Percentiles rank a stretch among this genome's conserved stretches.
These are phyloP conservation scores for Cercis canadensis DNA, from an alignment of 306 rosid species.

Conservation along the genomic window DNA sequence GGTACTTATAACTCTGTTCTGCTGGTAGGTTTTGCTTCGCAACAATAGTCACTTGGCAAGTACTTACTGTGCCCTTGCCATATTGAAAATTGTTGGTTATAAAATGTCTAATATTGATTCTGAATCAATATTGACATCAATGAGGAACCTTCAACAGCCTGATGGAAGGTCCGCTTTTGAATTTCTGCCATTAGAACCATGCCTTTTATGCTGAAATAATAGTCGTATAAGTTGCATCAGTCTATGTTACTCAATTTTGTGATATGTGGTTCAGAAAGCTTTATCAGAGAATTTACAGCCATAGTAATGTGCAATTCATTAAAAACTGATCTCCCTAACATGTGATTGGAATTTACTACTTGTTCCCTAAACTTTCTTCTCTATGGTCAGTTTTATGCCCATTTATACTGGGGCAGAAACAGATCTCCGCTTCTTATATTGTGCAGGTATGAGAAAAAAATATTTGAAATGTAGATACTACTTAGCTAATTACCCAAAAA, in stretches of 20 bases:
- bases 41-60: constrained; percentile 90
- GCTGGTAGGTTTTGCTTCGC: constrained; percentile 56
- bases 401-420: constrained; percentile 82
- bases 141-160: constrained; percentile 93
- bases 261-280: constrained; percentile 2
- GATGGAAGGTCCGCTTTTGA: constrained; percentile 82
- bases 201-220: neutral
- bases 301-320: constrained; percentile 3
- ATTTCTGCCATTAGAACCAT: constrained; percentile 5
- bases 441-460: constrained; percentile 74
- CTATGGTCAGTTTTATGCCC: constrained; percentile 79
- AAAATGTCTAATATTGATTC: constrained; percentile 63
- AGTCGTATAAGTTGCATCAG: neutral
- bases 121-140: constrained; percentile 57
- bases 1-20: neutral
- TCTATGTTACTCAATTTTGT: neutral
- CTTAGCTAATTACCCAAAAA: constrained; percentile 17
- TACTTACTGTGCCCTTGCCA: constrained; percentile 82
- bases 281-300: constrained; percentile 8
- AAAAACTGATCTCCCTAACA: constrained; percentile 2
- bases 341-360: constrained; percentile 26
- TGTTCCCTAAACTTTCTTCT: constrained; percentile 19
- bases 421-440: constrained; percentile 87
- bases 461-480: neutral
- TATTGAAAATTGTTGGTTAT: constrained; percentile 80